phyloP scores from a whole-genome alignment of 2,329 filamentous ascomycete genomes.

The Chalaropsis thielavioides region DNA sequence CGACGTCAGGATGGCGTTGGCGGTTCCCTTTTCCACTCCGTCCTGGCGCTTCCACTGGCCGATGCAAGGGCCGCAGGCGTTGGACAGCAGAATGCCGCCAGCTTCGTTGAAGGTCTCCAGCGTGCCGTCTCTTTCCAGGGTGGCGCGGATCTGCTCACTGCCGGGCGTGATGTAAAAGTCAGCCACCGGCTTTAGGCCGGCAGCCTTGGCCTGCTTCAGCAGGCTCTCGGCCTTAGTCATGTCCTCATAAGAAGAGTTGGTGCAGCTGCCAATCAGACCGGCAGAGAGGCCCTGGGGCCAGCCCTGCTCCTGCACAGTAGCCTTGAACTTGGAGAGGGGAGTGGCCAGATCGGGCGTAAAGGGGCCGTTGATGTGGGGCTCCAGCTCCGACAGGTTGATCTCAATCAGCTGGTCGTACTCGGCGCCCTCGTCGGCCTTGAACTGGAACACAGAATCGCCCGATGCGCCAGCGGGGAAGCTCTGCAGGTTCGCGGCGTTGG shows the following conservation, averaged over 20 bases:
- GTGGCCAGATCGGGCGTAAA: conserved; percentile 94
- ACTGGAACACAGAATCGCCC: conserved; percentile 42
- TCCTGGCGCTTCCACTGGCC: conserved; percentile 93
- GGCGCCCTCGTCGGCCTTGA: conserved; percentile 65
- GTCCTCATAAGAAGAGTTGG: conserved; percentile 96
- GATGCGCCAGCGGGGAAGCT: conserved; percentile 33
- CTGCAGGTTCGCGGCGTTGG: conserved; percentile 48
- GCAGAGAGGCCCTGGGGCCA: conserved; percentile 90
- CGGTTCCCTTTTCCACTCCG: conserved; percentile 65
- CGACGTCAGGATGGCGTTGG: conserved; percentile 88
- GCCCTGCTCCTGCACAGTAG: conserved; percentile 64
- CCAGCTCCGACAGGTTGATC: conserved; percentile 77
- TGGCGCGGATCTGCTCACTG: conserved; percentile 92
- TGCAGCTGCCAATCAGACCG: conserved; percentile 92
- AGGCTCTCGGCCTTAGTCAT: conserved; percentile 93
- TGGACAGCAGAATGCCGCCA: conserved; percentile 79
- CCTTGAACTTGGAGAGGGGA: conserved; percentile 77
- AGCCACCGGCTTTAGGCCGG: conserved; percentile 77
- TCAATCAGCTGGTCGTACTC: conserved; percentile 84
- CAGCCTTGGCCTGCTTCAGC: conserved; percentile 76
- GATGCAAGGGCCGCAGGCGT: conserved; percentile 88
- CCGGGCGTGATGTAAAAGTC: conserved; percentile 95
- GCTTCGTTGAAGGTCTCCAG: conserved; percentile 73
- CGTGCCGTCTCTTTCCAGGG: conserved; percentile 76
- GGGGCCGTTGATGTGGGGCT: conserved; percentile 93